Percentiles rank a stretch among this genome's conserved stretches.
Evolutionary conservation across 73 alveolate genomes (phyloP).

Genomic region (Uronychia binucleata): DNA sequence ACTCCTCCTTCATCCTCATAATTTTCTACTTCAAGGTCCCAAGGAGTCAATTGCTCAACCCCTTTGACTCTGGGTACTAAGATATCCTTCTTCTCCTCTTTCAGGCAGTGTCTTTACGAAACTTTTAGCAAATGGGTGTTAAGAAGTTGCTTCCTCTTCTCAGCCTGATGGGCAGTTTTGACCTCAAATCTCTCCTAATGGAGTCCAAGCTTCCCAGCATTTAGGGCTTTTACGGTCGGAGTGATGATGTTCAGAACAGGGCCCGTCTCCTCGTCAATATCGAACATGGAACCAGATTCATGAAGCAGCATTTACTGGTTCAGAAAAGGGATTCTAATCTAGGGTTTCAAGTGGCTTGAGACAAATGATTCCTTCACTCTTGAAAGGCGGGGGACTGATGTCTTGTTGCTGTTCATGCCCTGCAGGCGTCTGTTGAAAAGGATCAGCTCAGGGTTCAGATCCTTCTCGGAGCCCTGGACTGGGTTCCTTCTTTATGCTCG

Average conservation of each 20-base stretch:
- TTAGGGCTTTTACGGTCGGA: neutral
- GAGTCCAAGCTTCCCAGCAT: neutral
- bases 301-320: too few species aligned
- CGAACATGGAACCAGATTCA: too few species aligned
- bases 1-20: too few species aligned
- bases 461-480: neutral
- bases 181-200: neutral
- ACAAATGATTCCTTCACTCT: neutral
- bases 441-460: neutral
- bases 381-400: too few species aligned
- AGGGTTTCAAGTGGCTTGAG: neutral
- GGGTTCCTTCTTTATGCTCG: neutral
- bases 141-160: neutral
- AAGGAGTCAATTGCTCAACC: neutral
- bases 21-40: too few species aligned
- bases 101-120: neutral
- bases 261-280: neutral
- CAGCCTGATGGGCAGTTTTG: neutral
- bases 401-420: neutral
- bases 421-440: neutral
- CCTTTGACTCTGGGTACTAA: neutral
- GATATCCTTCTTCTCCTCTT: neutral
- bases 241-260: neutral
- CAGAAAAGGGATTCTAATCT: neutral
- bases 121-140: neutral